These are phyloP conservation scores for Alternaria ventricosa DNA, from an alignment of 2,329 filamentous ascomycete genomes.

Conservation along the genomic window DNA sequence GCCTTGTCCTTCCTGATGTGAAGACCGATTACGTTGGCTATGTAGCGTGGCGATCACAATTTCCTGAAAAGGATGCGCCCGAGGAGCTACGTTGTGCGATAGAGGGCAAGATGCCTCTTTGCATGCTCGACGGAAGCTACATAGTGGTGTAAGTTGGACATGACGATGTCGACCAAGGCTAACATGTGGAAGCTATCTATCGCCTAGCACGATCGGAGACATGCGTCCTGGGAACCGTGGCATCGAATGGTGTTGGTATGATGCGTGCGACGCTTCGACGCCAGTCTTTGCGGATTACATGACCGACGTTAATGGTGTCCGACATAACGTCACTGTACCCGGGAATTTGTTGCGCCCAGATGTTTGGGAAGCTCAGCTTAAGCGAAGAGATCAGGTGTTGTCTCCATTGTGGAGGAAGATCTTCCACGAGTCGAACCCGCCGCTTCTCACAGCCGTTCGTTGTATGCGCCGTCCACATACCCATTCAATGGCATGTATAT, in stretches of 20 bases:
- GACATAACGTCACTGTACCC: constrained; percentile 50
- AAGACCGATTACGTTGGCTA: constrained; percentile 24
- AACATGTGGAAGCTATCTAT: constrained; percentile 39
- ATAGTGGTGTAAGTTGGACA: constrained; percentile 7
- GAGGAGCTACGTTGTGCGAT: constrained; percentile 9
- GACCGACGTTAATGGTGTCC: constrained; percentile 48
- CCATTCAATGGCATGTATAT: too few species aligned
- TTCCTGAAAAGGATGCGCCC: constrained; percentile 13
- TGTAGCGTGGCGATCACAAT: constrained; percentile 24
- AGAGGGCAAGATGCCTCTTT: constrained; percentile 9
- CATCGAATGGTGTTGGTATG: constrained; percentile 57
- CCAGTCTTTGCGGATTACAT: constrained; percentile 47
- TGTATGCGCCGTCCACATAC: constrained; percentile 16
- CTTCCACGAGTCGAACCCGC: constrained; percentile 42
- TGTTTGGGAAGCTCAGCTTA: constrained; percentile 43
- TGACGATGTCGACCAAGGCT: neutral
- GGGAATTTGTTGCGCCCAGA: constrained; percentile 41
- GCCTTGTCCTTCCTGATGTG: constrained; percentile 13
- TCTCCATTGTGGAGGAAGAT: constrained; percentile 49
- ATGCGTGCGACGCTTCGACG: constrained; percentile 42
- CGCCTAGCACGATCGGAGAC: constrained; percentile 47
- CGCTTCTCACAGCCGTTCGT: constrained; percentile 54
- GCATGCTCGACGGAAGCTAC: constrained; percentile 10
- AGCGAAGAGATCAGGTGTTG: constrained; percentile 29
- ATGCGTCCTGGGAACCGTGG: constrained; percentile 44